phyloP scores from a whole-genome alignment of 352 stramenopile species.

The Phytophthora constricta region DNA sequence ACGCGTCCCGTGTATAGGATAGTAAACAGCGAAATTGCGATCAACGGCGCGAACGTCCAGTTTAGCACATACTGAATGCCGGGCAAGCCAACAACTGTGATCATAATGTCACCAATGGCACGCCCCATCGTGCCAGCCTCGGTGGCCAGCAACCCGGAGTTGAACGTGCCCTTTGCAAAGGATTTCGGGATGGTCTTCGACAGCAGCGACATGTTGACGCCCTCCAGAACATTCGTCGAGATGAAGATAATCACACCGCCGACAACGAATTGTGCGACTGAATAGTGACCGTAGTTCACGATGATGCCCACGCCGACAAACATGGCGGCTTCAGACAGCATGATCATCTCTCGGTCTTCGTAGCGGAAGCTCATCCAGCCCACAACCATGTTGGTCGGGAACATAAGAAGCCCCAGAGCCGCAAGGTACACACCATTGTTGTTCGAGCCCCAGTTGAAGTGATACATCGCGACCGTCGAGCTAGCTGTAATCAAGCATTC shows the following conservation, averaged over 20 bases:
- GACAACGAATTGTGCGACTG: constrained; percentile 84
- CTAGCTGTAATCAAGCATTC: constrained; percentile 89
- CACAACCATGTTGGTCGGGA: constrained; percentile 92
- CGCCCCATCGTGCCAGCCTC: constrained; percentile 92
- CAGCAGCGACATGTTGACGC: constrained; percentile 93
- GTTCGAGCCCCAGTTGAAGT: constrained; percentile 91
- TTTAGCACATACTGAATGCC: constrained; percentile 88
- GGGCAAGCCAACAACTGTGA: constrained; percentile 83
- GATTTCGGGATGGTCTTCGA: constrained; percentile 94
- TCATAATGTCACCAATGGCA: constrained; percentile 85
- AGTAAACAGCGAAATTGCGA: constrained; percentile 59
- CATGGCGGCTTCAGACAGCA: constrained; percentile 88
- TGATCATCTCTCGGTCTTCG: constrained; percentile 93
- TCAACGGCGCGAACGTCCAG: constrained; percentile 78
- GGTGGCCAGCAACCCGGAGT: constrained; percentile 94
- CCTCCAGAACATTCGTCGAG: constrained; percentile 93
- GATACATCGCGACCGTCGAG: constrained; percentile 87
- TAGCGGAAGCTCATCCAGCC: constrained; percentile 90
- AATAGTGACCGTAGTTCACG: constrained; percentile 88
- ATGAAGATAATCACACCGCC: constrained; percentile 93
- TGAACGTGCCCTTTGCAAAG: constrained; percentile 94
- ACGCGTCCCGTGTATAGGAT: constrained; percentile 77
- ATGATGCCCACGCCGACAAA: constrained; percentile 89
- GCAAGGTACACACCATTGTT: constrained; percentile 89
- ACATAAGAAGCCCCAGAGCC: constrained; percentile 90